Conservation (phyloP, 805 yeast species). For the Groenewaldozyma tartarivorans region DNA sequence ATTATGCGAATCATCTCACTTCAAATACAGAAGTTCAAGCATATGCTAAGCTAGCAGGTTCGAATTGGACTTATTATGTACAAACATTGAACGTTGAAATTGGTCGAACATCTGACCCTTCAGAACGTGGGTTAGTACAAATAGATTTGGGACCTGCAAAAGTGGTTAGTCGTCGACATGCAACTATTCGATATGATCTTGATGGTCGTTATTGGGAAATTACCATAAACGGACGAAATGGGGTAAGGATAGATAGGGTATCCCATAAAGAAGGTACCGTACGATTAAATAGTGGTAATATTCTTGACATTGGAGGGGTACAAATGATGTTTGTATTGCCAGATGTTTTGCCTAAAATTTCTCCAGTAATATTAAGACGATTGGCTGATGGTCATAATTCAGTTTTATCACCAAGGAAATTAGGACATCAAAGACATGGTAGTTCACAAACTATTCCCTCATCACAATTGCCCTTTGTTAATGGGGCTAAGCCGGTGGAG, state of each 20-base stretch:
- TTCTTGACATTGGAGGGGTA: conserved; percentile 90
- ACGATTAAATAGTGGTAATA: conserved; percentile 71
- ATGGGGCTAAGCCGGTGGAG: too few species aligned
- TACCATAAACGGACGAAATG: conserved; percentile 78
- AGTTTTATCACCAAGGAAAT: conserved; percentile 1
- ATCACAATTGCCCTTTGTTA: background rate
- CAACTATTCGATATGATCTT: conserved; percentile 68
- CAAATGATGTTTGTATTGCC: conserved; percentile 99
- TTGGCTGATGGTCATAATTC: background rate
- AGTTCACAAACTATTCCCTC: background rate
- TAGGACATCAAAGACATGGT: background rate
- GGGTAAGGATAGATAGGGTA: conserved; percentile 79
- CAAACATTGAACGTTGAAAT: conserved; percentile 64
- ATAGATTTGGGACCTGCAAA: conserved; percentile 96
- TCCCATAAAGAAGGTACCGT: conserved; percentile 33
- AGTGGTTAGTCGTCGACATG: conserved; percentile 91
- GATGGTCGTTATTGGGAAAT: conserved; percentile 79
- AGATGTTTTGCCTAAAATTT: conserved; percentile 67
- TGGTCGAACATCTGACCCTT: conserved; percentile 66
- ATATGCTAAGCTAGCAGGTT: conserved; percentile 90
- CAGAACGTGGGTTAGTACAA: conserved; percentile 35
- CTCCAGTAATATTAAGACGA: conserved; percentile 22
- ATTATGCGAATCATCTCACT: conserved; percentile 65
- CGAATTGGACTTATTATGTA: conserved; percentile 89
- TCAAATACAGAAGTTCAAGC: conserved; percentile 77